Evolutionary conservation across 768 basidiomycete species (phyloP), one percentile per base, ranked within the genome.

Genomic region (Psilocybe subaeruginosa): DNA sequence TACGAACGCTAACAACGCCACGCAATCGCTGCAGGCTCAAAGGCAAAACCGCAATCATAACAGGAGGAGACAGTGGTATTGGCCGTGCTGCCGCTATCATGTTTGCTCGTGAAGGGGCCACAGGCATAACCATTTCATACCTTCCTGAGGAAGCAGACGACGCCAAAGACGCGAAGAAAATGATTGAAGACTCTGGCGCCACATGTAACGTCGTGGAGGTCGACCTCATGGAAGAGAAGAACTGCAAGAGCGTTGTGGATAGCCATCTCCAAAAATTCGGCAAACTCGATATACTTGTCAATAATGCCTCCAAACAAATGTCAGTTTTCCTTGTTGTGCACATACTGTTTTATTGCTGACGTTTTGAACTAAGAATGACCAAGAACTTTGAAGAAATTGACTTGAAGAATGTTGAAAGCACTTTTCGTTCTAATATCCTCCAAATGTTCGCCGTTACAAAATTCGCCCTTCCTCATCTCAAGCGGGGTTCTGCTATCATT

Each of bases 381-480:
- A 72, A 79, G 60, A 68, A 80, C 46, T 74, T 85, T 43, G 79
- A 76, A 50, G 76, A 82, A 0, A 82, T 86, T 46, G 77, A 84
- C 64, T 70, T 87, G 37, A 73, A 78, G 52, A 78, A 83, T 30
- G 84, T 87, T 33, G 75, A 82, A 62, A 81, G 80, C 64, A 85
- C 82, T 3, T 86, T 85, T 77, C 69, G 79, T 49, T 74, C 77
- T 54, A 88, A 89, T 74, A 85, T 87, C 66, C 61, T 88, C 47
- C 78, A 79, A 63, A 85, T 84, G 84, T 83, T 88, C 60, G 83
- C 81, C 0, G 59, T 87, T 23, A 80, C 84, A 29, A 86, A 85
- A 69, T 80, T 74, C 63, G 81, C 85, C 12, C 68, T 86, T 14
- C 85, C 87, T 16, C 82, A 88, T 70, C 76, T 87, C 73, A 82